Evolutionary conservation across 768 basidiomycete genomes (phyloP).

Genomic region (Xanthoconium purpureum): DNA sequence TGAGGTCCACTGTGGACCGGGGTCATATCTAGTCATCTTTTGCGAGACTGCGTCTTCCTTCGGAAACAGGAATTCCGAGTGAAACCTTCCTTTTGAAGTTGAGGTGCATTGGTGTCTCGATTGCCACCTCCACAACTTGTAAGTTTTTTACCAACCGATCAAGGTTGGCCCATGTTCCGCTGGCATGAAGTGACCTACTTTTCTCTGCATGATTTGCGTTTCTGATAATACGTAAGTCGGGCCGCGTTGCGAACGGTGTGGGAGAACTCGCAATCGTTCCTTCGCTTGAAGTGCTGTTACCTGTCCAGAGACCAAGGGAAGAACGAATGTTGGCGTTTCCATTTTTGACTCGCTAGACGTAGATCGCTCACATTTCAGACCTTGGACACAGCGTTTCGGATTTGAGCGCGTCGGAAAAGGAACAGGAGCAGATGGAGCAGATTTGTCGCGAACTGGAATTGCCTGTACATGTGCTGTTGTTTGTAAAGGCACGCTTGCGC

Average conservation of each 20-base stretch:
- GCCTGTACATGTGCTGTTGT: conserved; percentile 23
- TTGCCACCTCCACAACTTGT: conserved; percentile 41
- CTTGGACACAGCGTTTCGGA: conserved; percentile 33
- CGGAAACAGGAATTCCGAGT: conserved; percentile 35
- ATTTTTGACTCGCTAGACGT: too few relatives aligned
- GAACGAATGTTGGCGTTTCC: conserved; percentile 27
- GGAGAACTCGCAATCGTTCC: too few relatives aligned
- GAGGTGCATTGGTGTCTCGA: conserved; percentile 39
- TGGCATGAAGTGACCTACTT: conserved; percentile 27
- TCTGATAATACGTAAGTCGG: conserved; percentile 26
- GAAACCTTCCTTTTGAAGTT: conserved; percentile 43
- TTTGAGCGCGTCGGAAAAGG: conserved; percentile 23
- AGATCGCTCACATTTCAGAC: conserved; percentile 27
- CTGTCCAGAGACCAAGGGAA: conserved; percentile 34
- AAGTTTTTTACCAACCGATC: too few relatives aligned
- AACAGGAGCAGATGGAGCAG: conserved; percentile 24
- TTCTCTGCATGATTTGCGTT: conserved; percentile 30
- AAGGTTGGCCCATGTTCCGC: conserved; percentile 24
- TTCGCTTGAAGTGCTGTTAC: conserved; percentile 19
- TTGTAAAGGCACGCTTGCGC: neutral
- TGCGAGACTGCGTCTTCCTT: conserved; percentile 8
- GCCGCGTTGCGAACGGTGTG: neutral
- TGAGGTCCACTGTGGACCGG: conserved; percentile 33
- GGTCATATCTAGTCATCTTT: too few relatives aligned
- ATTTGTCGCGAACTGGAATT: conserved; percentile 30